A percentile compares a stretch with the other conserved stretches of the same genome.
Conservation (phyloP, 129 eudicot species). For the Chrysanthemum seticuspe region DNA sequence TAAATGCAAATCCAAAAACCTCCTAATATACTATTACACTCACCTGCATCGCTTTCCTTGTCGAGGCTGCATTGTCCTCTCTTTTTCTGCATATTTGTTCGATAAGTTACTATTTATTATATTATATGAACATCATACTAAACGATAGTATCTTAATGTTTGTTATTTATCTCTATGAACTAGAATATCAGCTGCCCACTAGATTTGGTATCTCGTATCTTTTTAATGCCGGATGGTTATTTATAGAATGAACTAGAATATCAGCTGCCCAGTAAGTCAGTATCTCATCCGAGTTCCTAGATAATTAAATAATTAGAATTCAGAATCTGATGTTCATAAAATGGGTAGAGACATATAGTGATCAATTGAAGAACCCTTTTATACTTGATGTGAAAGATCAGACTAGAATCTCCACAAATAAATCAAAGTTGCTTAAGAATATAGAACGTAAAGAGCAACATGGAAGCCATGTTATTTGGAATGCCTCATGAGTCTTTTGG, state of each 20-base stretch:
- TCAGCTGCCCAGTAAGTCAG: no score
- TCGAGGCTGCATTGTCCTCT: neutral
- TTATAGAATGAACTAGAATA: no score
- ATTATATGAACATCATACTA: neutral
- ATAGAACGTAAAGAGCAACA: constrained; percentile 6
- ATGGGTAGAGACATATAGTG: neutral
- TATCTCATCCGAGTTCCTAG: no score
- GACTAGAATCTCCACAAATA: neutral
- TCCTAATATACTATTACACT: no score
- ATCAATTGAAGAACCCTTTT: constrained; percentile 10
- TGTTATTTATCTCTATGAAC: constrained; percentile 12
- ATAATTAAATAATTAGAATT: no score
- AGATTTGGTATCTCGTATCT: no score
- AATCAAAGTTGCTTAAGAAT: neutral
- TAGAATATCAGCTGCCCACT: constrained; percentile 9
- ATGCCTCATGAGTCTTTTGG: neutral
- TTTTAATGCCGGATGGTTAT: no score
- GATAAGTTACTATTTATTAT: neutral
- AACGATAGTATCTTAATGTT: constrained; percentile 3
- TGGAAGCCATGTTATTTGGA: neutral
- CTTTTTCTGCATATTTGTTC: neutral
- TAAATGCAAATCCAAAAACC: no score
- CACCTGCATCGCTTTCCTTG: neutral
- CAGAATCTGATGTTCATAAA: no score
- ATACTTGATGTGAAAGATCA: neutral